Conservation (phyloP, 192 early-diverging fungal species). For the Coemansia sp. region DNA sequence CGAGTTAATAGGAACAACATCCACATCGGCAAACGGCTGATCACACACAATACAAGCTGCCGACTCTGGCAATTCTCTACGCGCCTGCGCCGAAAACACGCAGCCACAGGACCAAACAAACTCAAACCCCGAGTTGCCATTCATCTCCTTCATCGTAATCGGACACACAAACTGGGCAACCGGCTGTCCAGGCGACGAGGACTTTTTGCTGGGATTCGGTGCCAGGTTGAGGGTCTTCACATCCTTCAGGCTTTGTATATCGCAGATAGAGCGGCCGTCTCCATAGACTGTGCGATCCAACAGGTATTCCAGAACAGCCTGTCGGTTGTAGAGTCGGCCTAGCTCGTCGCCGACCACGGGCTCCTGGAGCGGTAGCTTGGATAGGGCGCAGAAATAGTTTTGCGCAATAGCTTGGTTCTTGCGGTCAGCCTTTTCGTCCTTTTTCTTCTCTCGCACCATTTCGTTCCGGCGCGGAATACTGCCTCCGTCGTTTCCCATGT, state of each 20-base stretch:
- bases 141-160: constrained; percentile 52
- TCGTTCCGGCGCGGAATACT: constrained; percentile 54
- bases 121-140: constrained; percentile 41
- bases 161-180: constrained; percentile 46
- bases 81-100: constrained; percentile 39
- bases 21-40: constrained; percentile 3
- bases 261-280: constrained; percentile 45
- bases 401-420: constrained; percentile 27
- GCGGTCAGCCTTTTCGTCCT: constrained; percentile 34
- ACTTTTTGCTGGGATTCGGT: neutral
- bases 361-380: constrained; percentile 52
- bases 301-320: constrained; percentile 62
- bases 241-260: constrained; percentile 19
- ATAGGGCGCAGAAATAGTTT: constrained; percentile 37
- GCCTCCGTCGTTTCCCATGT: constrained; percentile 57
- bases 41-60: constrained; percentile 22
- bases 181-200: constrained; percentile 11
- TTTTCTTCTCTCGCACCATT: constrained; percentile 48
- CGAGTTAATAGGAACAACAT: constrained; percentile 40
- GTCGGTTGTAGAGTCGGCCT: constrained; percentile 74
- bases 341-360: constrained; percentile 63
- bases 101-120: constrained; percentile 50
- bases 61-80: constrained; percentile 27
- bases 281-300: constrained; percentile 58
- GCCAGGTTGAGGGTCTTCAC: constrained; percentile 18